Evolutionary conservation across 768 basidiomycete species (phyloP).

Genomic region (Tremella yokohamensis): DNA sequence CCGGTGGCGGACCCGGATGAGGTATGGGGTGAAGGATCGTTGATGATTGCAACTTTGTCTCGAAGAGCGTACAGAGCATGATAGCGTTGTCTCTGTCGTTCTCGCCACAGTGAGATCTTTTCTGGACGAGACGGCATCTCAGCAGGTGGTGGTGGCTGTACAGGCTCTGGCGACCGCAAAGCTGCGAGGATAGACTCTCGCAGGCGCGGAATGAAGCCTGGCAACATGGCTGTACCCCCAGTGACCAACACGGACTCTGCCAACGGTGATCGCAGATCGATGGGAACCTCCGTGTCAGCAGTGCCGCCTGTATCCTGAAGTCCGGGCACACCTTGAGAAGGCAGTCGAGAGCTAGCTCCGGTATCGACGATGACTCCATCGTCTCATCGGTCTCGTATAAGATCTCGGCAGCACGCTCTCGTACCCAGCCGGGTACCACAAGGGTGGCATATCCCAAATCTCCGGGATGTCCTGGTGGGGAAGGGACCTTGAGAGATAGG

Average conservation of each 20-base stretch:
- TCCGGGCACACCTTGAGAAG: constrained; percentile 64
- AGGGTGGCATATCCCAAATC: constrained; percentile 69
- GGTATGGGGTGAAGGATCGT: constrained; percentile 59
- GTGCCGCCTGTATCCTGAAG: not conserved
- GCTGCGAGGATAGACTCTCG: constrained; percentile 69
- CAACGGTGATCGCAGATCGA: constrained; percentile 81
- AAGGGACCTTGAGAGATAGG: constrained; percentile 7
- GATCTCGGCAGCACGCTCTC: constrained; percentile 85
- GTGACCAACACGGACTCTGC: constrained; percentile 77
- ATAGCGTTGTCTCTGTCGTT: constrained; percentile 65
- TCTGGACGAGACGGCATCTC: constrained; percentile 17
- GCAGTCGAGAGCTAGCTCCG: constrained; percentile 73
- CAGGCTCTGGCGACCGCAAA: constrained; percentile 50
- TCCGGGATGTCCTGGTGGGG: not conserved
- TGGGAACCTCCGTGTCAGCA: constrained; percentile 63
- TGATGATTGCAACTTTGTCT: constrained; percentile 73
- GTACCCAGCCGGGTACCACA: constrained; percentile 88
- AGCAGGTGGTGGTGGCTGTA: not conserved
- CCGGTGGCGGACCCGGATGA: constrained; percentile 54
- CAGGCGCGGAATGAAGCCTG: constrained; percentile 88
- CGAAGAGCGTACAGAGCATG: constrained; percentile 67
- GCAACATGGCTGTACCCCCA: constrained; percentile 87
- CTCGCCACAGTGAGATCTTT: constrained; percentile 29
- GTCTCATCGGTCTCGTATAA: constrained; percentile 62
- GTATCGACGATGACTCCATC: constrained; percentile 74